Evolutionary conservation across 768 basidiomycete genomes (phyloP).

Genomic region (Hypsizygus marmoreus): DNA sequence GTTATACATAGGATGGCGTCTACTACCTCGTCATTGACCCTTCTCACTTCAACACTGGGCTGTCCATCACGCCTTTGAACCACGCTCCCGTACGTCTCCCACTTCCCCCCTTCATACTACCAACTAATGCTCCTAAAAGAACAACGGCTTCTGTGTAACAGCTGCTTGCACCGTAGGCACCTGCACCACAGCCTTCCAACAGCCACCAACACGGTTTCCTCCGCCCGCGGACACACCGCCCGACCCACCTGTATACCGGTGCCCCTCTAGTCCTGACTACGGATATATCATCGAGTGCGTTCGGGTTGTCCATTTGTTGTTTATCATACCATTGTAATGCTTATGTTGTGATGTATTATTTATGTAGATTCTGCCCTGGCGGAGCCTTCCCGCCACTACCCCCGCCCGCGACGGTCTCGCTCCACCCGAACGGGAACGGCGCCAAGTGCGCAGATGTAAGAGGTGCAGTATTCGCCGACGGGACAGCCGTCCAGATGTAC

Average conservation of each 20-base stretch:
- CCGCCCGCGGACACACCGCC: constrained; percentile 1
- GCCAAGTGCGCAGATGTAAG: constrained; percentile 33
- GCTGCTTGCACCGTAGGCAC: not conserved
- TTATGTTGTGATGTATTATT: not conserved
- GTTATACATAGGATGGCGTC: too few species aligned
- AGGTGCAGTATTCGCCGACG: constrained; percentile 27
- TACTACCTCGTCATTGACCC: constrained; percentile 8
- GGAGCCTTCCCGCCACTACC: constrained; percentile 2
- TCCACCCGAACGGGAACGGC: constrained; percentile 24
- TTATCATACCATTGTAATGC: too few species aligned
- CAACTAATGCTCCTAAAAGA: not conserved
- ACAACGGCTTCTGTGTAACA: not conserved
- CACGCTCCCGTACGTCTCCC: not conserved
- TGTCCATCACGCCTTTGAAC: constrained; percentile 1
- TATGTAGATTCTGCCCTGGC: constrained; percentile 1
- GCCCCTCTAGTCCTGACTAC: not conserved
- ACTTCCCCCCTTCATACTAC: too few species aligned
- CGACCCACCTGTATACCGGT: not conserved
- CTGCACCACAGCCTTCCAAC: not conserved
- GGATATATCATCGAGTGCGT: too few species aligned
- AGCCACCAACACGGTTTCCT: too few species aligned
- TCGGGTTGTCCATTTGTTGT: too few species aligned
- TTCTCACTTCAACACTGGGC: constrained; percentile 1
- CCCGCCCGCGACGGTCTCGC: constrained; percentile 1
- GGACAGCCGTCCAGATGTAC: constrained; percentile 37